These are phyloP conservation scores for Priceomyces fermenticarens DNA, from an alignment of 805 yeast species.

Conservation along the genomic window DNA sequence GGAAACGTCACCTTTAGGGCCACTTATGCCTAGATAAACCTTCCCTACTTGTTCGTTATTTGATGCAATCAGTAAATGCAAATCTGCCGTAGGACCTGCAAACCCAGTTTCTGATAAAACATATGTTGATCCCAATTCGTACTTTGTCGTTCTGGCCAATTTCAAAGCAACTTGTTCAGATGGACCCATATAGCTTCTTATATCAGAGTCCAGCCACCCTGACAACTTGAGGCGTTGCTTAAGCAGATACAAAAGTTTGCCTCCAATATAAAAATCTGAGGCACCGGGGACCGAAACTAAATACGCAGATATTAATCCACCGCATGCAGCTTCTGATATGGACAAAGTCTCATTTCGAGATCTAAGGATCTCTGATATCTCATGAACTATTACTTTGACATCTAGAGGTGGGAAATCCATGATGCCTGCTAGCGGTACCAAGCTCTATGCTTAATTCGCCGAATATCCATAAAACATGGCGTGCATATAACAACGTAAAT, in stretches of 20 bases:
- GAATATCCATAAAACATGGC: neutral
- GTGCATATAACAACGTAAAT: neutral
- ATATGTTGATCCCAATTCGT: conserved; percentile 80
- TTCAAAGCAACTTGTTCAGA: conserved; percentile 69
- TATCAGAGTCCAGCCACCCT: conserved; percentile 77
- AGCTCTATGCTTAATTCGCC: neutral
- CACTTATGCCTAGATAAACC: conserved; percentile 68
- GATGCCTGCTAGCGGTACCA: neutral
- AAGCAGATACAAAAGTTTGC: conserved; percentile 75
- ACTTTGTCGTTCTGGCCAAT: conserved; percentile 72
- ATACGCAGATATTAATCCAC: conserved; percentile 80
- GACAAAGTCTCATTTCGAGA: conserved; percentile 63
- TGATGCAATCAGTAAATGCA: conserved; percentile 29
- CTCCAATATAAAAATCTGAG: conserved; percentile 78
- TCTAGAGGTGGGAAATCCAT: conserved; percentile 61
- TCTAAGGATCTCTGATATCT: conserved; percentile 57
- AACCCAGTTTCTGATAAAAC: conserved; percentile 84
- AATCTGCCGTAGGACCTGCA: conserved; percentile 68
- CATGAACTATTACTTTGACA: conserved; percentile 46
- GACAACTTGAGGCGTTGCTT: conserved; percentile 69
- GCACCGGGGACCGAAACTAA: conserved; percentile 85
- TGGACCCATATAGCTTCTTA: conserved; percentile 76
- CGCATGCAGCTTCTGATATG: conserved; percentile 86
- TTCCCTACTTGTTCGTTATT: conserved; percentile 51
- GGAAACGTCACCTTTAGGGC: conserved; percentile 58